Base-by-base conservation (phyloP, 805 yeast species). In the Kurtzmaniella fragi region DNA sequence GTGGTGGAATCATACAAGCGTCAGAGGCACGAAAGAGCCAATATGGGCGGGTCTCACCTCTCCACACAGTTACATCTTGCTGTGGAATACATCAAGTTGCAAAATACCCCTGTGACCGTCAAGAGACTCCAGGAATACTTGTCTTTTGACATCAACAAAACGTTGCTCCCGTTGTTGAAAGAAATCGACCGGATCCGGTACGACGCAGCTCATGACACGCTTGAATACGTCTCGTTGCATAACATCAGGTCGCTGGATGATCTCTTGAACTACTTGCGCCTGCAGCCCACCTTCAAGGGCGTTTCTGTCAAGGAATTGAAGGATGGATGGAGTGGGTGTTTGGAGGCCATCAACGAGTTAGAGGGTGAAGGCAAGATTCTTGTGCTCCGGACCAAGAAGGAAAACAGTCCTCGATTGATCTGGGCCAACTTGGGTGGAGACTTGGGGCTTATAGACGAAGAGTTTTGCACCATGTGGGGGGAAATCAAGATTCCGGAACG, bases 311-410 rank as follows among this genome's bases (percentile, higher is more conserved):
- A 84, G 50, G 88, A 83, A 47, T 61, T 80, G 36, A 80, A 80
- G 52, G 96, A 88, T 54, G 99, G 99, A 17, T 93, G 99, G 99
- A 77, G 85, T 38, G 91, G 89, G 12, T 91, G 96, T 58, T 61
- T 83, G 29, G 80, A 78, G 4, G 83, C 93, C 0, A 80, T 93
- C 17, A 80, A 81, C 35, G 82, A 84, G 49, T 67, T 93, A 25
- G 99, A 93, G 55, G 71, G 72, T 40, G 82, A 82, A 41, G 76
- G 83, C 41, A 82, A 84, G 52, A 78, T 91, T 28, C 69, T 93
- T 26, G 96, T 93, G 1, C 68, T 87, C 50, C 75, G 96, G 42
- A 89, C 95, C 20, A 89, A 91, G 54, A 95, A 93, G 68, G 99
- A 93, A 50, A 87, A 84, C 53, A 70, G 89, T 1, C 96, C 99